These are phyloP conservation scores for Ceratocystis ficicola DNA, from an alignment of 2,329 filamentous ascomycete genomes.

Conservation along the genomic window DNA sequence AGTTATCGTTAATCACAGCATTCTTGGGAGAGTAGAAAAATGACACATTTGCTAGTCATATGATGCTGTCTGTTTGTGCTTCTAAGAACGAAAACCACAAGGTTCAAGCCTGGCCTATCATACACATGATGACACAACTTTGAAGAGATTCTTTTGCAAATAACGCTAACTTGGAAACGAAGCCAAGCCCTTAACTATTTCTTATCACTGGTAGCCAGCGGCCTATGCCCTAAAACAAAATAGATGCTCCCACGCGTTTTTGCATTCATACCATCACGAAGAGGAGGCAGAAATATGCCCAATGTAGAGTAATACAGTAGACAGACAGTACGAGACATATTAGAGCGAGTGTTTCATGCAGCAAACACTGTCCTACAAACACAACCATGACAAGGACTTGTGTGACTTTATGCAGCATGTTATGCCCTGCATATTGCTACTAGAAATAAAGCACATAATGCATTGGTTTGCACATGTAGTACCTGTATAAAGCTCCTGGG, in stretches of 20 bases:
- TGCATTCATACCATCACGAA: not conserved
- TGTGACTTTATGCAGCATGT: not conserved
- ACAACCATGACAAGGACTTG: not conserved
- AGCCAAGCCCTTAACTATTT: not conserved
- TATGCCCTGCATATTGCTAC: not conserved
- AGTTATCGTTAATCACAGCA: not conserved
- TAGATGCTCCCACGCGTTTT: not conserved
- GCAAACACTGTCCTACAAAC: conserved; percentile 21
- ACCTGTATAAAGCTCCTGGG: no score
- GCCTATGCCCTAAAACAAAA: not conserved
- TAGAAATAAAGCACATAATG: not conserved
- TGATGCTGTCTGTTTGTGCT: not conserved
- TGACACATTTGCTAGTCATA: not conserved
- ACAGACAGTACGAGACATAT: conserved; percentile 9
- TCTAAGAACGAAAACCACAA: not conserved
- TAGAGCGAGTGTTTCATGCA: conserved; percentile 10
- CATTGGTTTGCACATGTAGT: not conserved
- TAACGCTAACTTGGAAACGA: not conserved
- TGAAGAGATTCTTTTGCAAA: not conserved
- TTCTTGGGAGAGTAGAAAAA: not conserved
- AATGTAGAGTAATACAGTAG: no score
- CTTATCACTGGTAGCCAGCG: not conserved
- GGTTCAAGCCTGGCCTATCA: no score
- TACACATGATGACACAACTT: not conserved
- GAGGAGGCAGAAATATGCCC: not conserved